Base-by-base conservation (phyloP, 495 filamentous ascomycete species). In the Jackrogersella multiformis region DNA sequence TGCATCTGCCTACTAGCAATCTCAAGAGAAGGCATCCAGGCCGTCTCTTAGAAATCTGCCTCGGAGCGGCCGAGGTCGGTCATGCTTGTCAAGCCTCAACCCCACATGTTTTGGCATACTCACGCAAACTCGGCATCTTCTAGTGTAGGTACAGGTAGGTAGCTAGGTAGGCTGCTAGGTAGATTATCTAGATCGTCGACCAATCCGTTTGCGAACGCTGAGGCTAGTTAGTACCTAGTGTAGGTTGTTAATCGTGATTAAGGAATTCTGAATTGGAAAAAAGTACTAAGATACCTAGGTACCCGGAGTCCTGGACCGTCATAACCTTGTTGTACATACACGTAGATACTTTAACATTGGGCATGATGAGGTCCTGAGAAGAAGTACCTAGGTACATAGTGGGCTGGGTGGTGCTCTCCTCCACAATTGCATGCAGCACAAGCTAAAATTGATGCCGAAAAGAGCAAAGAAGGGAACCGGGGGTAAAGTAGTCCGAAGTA, bases 371-470 rank as follows among this genome's bases (percentile, higher is more conserved):
- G n/a, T n/a, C n/a, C n/a, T n/a, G n/a, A n/a, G n/a, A n/a, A n/a
- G n/a, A n/a, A n/a, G 18, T 30, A 30, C 28, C 20, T 44, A 21
- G 18, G 8, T 21, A 30, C 28, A 30, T 4, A 4, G 28, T 30
- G 7, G 41, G 16, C 16, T 44, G 41, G 18, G 23, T 9, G 23
- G 66, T 28, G 35, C 30, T 15, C 20, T 39, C 56, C 66, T 66
- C 61, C 61, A 65, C 57, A n/a, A 65, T 54, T 66, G 56, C 61
- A 66, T 70, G 67, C 67, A 66, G 67, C 61, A 65, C 45, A 66
- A 46, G 34, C 49, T 57, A 70, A 62, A 65, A 57, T 58, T 21
- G 57, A 53, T 54, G 52, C 61, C 67, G 61, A 70, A 70, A 65
- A 65, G 61, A 58, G 67, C 38, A 64, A 66, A 49, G 51, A 48